Percentiles rank a stretch among this genome's conserved stretches.
These are phyloP conservation scores for Jatropha curcas DNA, from an alignment of 345 rosid species.

Conservation along the genomic window DNA sequence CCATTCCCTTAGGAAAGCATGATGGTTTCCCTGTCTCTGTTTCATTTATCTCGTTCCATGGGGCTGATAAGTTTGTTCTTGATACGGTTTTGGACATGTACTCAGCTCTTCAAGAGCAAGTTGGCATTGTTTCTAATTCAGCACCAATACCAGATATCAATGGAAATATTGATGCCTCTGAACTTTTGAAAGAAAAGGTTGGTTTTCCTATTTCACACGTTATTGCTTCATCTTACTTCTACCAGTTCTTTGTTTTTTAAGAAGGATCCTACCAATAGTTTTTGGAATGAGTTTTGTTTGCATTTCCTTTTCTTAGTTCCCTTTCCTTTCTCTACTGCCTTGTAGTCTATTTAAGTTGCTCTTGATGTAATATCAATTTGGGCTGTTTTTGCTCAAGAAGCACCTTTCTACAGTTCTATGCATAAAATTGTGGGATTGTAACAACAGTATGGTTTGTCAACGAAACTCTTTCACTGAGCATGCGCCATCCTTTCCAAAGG, in stretches of 20 bases:
- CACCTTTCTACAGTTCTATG: neutral
- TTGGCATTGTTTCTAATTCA: constrained; percentile 52
- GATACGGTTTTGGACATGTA: constrained; percentile 79
- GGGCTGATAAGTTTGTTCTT: constrained; percentile 90
- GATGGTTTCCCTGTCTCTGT: constrained; percentile 68
- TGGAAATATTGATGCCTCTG: constrained; percentile 67
- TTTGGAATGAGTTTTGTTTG: neutral
- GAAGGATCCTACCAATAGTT: neutral
- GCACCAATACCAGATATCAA: constrained; percentile 48
- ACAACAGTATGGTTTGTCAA: neutral
- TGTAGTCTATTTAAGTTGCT: neutral
- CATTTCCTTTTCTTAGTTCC: neutral
- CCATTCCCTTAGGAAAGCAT: constrained; percentile 76
- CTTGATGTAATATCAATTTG: neutral
- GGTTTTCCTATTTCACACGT: constrained; percentile 6
- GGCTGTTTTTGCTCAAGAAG: neutral
- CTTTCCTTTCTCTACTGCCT: neutral
- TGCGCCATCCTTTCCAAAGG: neutral
- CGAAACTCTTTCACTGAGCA: neutral
- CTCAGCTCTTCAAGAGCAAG: constrained; percentile 78
- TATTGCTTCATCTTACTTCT: neutral
- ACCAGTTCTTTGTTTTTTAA: neutral
- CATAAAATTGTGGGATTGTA: neutral
- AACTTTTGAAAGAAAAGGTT: constrained; percentile 88
- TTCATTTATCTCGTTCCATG: constrained; percentile 73